Conservation (phyloP, 2,329 filamentous ascomycete genomes). For the Xylariaceae sp. region DNA sequence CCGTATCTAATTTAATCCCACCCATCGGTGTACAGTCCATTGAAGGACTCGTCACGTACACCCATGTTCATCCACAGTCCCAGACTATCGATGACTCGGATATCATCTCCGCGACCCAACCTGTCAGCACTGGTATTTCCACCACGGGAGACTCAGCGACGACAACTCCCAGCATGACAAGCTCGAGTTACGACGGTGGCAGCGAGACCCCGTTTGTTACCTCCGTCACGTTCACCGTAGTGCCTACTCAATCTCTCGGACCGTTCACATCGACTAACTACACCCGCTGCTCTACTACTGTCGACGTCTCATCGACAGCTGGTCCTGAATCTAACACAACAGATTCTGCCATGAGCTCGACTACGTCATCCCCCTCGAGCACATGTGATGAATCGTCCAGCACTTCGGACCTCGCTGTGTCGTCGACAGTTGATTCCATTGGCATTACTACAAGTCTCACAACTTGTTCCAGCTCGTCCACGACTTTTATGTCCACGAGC, state of each 20-base stretch:
- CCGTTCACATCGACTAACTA: too few species aligned
- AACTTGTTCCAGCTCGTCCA: too few species aligned
- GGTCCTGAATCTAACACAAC: too few species aligned
- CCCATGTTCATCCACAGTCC: constrained; percentile 4
- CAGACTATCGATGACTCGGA: constrained; percentile 7
- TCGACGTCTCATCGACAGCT: too few species aligned
- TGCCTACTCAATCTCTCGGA: too few species aligned
- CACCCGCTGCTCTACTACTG: too few species aligned
- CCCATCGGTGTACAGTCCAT: neutral
- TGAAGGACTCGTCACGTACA: neutral
- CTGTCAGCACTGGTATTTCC: neutral
- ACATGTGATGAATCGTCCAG: neutral
- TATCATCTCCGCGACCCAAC: constrained; percentile 2
- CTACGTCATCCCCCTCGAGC: neutral
- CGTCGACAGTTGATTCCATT: neutral
- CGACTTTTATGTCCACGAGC: neutral
- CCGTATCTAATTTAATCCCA: neutral
- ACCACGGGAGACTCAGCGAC: neutral
- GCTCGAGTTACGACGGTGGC: too few species aligned
- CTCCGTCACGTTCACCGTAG: too few species aligned
- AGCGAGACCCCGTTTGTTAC: too few species aligned
- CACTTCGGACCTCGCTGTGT: neutral
- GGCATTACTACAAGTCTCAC: neutral
- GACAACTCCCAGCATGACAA: too few species aligned
- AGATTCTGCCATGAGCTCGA: neutral